A percentile compares a stretch with the other conserved stretches of the same genome.
phyloP scores from a whole-genome alignment of 305 asterid species.

The Plantago lanceolata region DNA sequence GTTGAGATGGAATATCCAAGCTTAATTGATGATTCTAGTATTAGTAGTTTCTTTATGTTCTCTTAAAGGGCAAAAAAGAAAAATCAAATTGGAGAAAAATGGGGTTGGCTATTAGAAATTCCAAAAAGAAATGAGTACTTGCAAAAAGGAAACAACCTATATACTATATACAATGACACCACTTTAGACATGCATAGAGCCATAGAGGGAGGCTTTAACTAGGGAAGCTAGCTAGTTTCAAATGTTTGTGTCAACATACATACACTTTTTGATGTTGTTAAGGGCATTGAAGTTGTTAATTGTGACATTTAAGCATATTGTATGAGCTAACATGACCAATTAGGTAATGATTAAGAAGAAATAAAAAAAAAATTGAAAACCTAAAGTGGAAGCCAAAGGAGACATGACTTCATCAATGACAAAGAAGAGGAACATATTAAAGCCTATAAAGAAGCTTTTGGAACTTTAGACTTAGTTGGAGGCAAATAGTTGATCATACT shows the following conservation, averaged over 20 bases:
- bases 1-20: constrained; percentile 11
- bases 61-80: too few relatives aligned
- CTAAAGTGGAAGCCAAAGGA: constrained; percentile 27
- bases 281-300: not conserved
- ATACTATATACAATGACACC: not conserved
- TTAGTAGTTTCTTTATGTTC: too few relatives aligned
- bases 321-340: constrained; percentile 13
- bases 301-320: not conserved
- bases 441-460: constrained; percentile 33
- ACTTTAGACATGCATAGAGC: constrained; percentile 6
- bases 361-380: constrained; percentile 5
- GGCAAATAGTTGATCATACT: constrained; percentile 28
- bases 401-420: constrained; percentile 34
- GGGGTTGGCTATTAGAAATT: not conserved
- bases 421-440: constrained; percentile 23
- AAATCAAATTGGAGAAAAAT: too few relatives aligned
- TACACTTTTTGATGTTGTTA: not conserved
- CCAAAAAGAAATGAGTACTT: constrained; percentile 13
- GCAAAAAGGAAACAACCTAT: not conserved
- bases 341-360: constrained; percentile 20
- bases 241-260: constrained; percentile 1
- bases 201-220: constrained; percentile 26
- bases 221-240: constrained; percentile 15
- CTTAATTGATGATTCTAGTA: too few relatives aligned
- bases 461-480: constrained; percentile 27